Conservation (phyloP, 306 rosid genomes). For the Arachis hypogaea region DNA sequence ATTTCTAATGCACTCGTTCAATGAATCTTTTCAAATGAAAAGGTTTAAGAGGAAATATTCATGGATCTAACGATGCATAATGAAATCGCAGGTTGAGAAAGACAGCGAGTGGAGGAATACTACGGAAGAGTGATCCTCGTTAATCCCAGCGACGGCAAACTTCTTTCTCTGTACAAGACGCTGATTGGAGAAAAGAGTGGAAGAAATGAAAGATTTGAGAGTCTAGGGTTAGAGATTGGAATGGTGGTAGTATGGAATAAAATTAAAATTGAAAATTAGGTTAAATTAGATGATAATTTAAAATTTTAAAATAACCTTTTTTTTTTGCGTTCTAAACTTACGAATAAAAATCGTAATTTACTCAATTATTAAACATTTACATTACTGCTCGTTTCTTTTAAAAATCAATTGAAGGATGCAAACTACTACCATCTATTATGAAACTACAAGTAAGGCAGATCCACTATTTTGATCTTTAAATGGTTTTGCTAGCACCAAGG, state of each 20-base stretch:
- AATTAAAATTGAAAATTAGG: no score
- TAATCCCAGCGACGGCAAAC: conserved; percentile 74
- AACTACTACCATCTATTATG: not conserved
- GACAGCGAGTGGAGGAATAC: conserved; percentile 76
- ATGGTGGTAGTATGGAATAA: no score
- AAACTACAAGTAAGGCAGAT: not conserved
- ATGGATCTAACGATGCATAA: conserved; percentile 4
- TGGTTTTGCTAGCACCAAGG: not conserved
- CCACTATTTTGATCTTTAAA: not conserved
- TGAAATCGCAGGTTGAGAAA: conserved; percentile 49
- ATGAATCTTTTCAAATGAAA: not conserved
- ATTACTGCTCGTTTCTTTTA: no score
- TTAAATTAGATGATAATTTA: no score
- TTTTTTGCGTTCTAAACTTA: no score
- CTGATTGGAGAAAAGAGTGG: conserved; percentile 57
- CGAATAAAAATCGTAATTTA: no score
- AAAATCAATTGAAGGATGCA: no score
- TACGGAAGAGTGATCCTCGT: conserved; percentile 80
- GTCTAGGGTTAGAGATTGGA: no score
- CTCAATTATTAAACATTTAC: no score
- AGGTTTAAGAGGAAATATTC: not conserved
- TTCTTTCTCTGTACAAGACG: conserved; percentile 68
- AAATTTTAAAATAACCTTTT: no score
- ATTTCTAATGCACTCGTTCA: not conserved
- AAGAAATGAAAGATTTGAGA: no score